phyloP scores from a whole-genome alignment of 306 rosid species.

The Myrica gale region DNA sequence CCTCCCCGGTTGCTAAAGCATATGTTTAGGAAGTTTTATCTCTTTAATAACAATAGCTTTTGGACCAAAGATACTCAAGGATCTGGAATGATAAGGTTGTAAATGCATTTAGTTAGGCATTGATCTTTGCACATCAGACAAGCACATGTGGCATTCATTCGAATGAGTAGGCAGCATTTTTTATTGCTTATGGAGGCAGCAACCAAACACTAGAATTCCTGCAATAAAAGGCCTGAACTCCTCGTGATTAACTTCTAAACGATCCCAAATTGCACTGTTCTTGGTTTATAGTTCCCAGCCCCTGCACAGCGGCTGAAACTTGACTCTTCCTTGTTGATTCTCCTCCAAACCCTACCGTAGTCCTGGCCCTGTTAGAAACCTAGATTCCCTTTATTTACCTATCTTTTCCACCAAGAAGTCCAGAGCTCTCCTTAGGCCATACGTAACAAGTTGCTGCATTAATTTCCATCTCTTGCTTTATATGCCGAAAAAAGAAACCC shows the following conservation, averaged over 20 bases:
- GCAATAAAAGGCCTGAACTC: not conserved
- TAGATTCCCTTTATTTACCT: not conserved
- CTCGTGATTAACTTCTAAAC: not conserved
- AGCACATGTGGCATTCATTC: not conserved
- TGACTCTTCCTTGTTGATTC: not conserved
- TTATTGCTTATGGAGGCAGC: not conserved
- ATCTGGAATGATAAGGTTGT: not conserved
- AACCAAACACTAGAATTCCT: not conserved
- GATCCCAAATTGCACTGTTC: not conserved
- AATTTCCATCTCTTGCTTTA: not conserved
- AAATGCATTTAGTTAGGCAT: not conserved
- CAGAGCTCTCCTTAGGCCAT: not conserved
- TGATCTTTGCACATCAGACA: constrained; percentile 1
- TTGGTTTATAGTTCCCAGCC: not conserved
- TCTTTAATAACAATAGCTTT: not conserved
- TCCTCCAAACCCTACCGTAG: not conserved
- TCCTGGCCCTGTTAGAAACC: not conserved
- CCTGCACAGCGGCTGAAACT: not conserved
- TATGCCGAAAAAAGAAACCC: not conserved
- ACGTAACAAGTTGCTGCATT: not conserved
- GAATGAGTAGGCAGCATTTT: not conserved
- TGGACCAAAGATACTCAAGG: not conserved
- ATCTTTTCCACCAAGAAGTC: not conserved
- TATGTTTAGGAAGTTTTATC: not conserved
- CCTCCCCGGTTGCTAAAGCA: not conserved